Percentiles rank a stretch among this genome's conserved stretches.
Conservation (phyloP, 2,329 filamentous ascomycete genomes). For the Pyricularia grisea region DNA sequence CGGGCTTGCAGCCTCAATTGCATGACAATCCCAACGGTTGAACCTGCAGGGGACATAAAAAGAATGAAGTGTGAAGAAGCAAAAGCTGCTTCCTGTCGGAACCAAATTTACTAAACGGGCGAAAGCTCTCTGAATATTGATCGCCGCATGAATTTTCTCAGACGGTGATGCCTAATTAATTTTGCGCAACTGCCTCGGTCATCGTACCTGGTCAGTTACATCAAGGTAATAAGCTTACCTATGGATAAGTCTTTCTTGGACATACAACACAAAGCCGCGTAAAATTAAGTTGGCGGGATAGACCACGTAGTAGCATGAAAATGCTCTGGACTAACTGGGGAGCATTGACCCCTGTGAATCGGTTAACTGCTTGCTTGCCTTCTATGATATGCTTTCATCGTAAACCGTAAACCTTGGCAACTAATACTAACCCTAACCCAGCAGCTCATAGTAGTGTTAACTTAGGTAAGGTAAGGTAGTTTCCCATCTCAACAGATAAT, state of each 20-base stretch:
- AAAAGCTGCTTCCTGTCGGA: neutral
- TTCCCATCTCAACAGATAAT: neutral
- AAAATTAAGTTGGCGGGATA: neutral
- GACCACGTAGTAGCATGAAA: neutral
- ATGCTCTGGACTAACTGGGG: neutral
- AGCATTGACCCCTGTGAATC: too few species aligned
- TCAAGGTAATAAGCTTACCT: neutral
- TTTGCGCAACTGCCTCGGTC: neutral
- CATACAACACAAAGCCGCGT: neutral
- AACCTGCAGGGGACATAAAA: neutral
- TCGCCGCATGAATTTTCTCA: too few species aligned
- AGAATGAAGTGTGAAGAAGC: neutral
- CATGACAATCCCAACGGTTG: neutral
- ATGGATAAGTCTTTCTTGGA: too few species aligned
- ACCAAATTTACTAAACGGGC: neutral
- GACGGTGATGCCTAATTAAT: too few species aligned
- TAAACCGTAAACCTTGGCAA: too few species aligned
- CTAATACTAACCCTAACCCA: neutral
- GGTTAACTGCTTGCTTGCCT: too few species aligned
- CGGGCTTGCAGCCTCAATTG: neutral
- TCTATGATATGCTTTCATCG: too few species aligned
- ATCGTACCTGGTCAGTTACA: neutral
- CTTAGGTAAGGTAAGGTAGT: too few species aligned
- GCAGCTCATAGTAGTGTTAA: neutral
- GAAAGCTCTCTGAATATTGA: neutral